These are phyloP conservation scores for Hypoxylon perforatum DNA, from an alignment of 495 filamentous ascomycete genomes.

Conservation along the genomic window DNA sequence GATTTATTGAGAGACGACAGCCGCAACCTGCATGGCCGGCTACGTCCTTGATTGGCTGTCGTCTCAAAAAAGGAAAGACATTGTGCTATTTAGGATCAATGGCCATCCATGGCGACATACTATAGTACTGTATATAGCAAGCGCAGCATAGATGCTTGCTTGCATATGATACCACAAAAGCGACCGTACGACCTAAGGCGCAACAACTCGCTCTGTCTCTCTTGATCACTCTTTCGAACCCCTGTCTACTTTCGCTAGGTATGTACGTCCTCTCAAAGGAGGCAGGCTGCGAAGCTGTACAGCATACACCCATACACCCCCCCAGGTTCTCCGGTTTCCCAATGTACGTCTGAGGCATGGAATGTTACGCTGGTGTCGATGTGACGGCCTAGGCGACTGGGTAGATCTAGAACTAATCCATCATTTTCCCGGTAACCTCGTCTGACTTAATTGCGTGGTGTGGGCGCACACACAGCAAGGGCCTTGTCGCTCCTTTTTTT, in stretches of 20 bases:
- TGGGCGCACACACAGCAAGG: constrained; percentile 32
- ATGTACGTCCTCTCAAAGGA: constrained; percentile 15
- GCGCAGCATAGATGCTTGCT: constrained; percentile 9
- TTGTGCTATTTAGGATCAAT: constrained; percentile 13
- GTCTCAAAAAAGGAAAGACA: constrained; percentile 8
- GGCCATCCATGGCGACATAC: not conserved
- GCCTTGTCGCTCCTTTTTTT: constrained; percentile 18
- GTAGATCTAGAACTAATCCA: constrained; percentile 40
- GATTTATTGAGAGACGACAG: constrained; percentile 41
- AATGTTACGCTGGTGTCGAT: constrained; percentile 28
- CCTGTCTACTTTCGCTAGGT: not conserved
- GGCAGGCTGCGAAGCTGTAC: constrained; percentile 13
- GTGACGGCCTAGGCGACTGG: constrained; percentile 37
- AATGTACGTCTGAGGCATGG: constrained; percentile 20
- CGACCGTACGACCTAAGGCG: constrained; percentile 33
- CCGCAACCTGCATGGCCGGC: constrained; percentile 41
- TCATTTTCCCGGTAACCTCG: constrained; percentile 42
- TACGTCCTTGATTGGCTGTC: constrained; percentile 30
- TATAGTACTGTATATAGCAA: constrained; percentile 15
- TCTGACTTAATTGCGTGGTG: constrained; percentile 38
- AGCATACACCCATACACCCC: not conserved
- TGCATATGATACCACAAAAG: constrained; percentile 38
- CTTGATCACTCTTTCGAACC: constrained; percentile 5
- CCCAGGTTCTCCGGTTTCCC: constrained; percentile 39
- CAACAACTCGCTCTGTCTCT: constrained; percentile 17